phyloP scores from a whole-genome alignment of 1,139 yeast species.

The Eremothecium sinecaudum region DNA sequence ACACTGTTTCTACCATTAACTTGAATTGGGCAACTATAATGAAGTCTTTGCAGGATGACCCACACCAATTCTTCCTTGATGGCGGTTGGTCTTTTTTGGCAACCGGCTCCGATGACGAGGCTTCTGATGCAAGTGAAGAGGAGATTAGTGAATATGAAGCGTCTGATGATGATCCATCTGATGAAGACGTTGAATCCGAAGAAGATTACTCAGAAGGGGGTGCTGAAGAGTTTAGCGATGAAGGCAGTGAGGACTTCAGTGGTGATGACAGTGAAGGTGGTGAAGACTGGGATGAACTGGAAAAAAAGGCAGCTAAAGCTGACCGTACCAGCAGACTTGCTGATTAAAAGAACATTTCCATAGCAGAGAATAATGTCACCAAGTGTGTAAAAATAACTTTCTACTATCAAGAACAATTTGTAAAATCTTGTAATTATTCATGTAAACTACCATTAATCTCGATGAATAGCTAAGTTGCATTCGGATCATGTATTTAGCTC shows the following conservation, averaged over 20 bases:
- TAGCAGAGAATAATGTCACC: not conserved
- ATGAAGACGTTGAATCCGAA: conserved; percentile 57
- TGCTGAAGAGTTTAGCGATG: conserved; percentile 35
- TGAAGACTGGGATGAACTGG: conserved; percentile 71
- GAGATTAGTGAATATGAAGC: conserved; percentile 36
- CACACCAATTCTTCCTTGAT: conserved; percentile 83
- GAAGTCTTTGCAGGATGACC: conserved; percentile 89
- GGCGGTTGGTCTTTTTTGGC: conserved; percentile 97
- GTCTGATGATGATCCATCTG: conserved; percentile 56
- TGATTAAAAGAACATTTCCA: conserved; percentile 16
- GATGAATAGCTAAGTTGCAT: too few species aligned
- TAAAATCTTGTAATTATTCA: conserved; percentile 1
- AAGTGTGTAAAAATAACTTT: not conserved
- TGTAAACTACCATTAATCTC: too few species aligned
- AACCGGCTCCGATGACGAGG: conserved; percentile 56
- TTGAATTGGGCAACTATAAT: conserved; percentile 93
- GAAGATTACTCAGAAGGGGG: conserved; percentile 38
- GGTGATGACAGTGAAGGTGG: conserved; percentile 49
- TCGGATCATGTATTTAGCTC: too few species aligned
- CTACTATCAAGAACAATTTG: not conserved
- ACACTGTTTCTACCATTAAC: conserved; percentile 89
- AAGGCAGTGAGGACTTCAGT: conserved; percentile 43
- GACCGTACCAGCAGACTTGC: conserved; percentile 30
- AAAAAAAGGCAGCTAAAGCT: conserved; percentile 49
- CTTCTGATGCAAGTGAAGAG: conserved; percentile 48